These are phyloP conservation scores for Neurospora sp. DNA, from an alignment of 495 filamentous ascomycete species.

Conservation along the genomic window DNA sequence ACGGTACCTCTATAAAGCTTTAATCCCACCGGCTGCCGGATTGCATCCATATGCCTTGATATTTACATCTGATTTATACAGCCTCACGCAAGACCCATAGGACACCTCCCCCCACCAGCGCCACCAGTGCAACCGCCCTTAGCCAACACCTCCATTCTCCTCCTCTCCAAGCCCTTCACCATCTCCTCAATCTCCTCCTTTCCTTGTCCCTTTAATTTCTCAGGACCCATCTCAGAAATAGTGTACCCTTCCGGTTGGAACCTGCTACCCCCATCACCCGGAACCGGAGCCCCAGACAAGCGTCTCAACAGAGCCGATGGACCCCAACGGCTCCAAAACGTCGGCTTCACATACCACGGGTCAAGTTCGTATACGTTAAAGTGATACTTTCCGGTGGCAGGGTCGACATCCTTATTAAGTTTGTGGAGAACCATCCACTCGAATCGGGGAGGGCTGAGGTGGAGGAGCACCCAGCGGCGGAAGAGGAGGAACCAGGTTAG, in stretches of 20 bases:
- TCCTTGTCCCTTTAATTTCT: conserved; percentile 43
- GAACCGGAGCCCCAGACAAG: conserved; percentile 40
- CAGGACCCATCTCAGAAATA: conserved; percentile 44
- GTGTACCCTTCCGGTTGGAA: conserved; percentile 46
- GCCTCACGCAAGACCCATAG: neutral
- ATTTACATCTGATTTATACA: neutral
- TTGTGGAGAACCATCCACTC: conserved; percentile 23
- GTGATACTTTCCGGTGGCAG: conserved; percentile 34
- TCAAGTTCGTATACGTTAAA: conserved; percentile 34
- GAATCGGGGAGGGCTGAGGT: conserved; percentile 33
- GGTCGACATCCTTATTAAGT: conserved; percentile 18
- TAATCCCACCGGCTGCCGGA: neutral
- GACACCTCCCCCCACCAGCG: neutral
- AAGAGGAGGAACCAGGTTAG: conserved; percentile 21
- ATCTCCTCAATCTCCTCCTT: conserved; percentile 30
- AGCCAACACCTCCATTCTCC: neutral
- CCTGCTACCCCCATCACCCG: conserved; percentile 45
- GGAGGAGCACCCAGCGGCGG: conserved; percentile 39
- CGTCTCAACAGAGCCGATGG: conserved; percentile 39
- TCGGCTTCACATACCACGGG: conserved; percentile 51
- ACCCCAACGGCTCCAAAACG: conserved; percentile 45
- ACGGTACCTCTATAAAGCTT: neutral
- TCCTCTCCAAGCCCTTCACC: conserved; percentile 24
- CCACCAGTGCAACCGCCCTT: neutral
- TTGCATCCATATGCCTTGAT: neutral